Conservation (phyloP, 1,139 yeast species). For the Blastobotrys arbuscula region DNA sequence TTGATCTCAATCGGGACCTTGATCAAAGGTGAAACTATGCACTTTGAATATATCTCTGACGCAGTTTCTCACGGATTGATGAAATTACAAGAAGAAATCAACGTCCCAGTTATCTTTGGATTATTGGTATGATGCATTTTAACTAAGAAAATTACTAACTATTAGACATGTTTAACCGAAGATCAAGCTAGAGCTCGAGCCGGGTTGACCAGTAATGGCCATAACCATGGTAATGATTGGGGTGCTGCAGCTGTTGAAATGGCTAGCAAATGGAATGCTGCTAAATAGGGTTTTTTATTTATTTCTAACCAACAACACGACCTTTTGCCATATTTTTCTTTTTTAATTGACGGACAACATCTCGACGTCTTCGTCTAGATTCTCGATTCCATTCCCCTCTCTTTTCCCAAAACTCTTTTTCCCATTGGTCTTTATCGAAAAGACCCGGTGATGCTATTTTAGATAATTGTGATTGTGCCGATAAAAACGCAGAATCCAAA, state of each 20-base stretch:
- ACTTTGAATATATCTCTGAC: conserved; percentile 94
- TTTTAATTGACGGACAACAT: conserved; percentile 55
- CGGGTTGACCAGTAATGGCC: conserved; percentile 65
- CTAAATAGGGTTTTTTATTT: conserved; percentile 3
- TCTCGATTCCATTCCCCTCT: conserved; percentile 78
- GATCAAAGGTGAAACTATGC: conserved; percentile 97
- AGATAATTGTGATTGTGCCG: conserved; percentile 73
- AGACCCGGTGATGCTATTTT: conserved; percentile 33
- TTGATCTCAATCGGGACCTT: conserved; percentile 90
- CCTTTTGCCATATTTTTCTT: conserved; percentile 32
- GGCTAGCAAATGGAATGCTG: conserved; percentile 38
- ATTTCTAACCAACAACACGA: neutral
- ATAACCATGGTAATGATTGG: conserved; percentile 98
- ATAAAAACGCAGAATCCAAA: conserved; percentile 75
- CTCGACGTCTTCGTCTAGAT: conserved; percentile 70
- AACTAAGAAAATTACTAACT: neutral
- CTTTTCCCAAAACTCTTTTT: conserved; percentile 72
- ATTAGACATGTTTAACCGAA: conserved; percentile 75
- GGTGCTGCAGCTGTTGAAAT: conserved; percentile 99
- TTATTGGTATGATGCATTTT: conserved; percentile 41
- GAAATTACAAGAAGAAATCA: conserved; percentile 66
- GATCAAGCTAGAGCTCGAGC: conserved; percentile 93
- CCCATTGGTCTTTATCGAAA: conserved; percentile 51
- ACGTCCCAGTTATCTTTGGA: conserved; percentile 85
- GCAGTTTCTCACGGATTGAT: conserved; percentile 81